A percentile compares a stretch with the other conserved stretches of the same genome.
Evolutionary conservation across 768 basidiomycete genomes (phyloP).

Genomic region (Boletales sp.): DNA sequence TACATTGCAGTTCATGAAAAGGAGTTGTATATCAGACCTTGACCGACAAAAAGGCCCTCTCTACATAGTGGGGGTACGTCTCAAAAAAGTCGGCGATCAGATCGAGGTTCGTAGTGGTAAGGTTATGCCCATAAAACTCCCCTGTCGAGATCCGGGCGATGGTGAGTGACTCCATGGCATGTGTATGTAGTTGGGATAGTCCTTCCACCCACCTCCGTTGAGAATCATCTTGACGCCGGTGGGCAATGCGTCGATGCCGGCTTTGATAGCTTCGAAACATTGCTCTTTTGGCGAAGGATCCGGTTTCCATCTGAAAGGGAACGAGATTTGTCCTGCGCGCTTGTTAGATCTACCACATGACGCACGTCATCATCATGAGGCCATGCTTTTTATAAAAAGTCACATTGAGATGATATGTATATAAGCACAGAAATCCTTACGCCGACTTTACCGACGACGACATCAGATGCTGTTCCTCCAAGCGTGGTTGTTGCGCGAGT

Average conservation of each 20-base stretch:
- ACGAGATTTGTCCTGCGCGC: neutral
- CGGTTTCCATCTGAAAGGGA: conserved; percentile 37
- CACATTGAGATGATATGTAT: neutral
- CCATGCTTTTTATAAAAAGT: conserved; percentile 41
- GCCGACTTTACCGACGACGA: conserved; percentile 36
- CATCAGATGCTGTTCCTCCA: conserved; percentile 35
- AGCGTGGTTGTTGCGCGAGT: conserved; percentile 28
- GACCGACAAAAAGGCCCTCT: conserved; percentile 27
- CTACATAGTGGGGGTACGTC: conserved; percentile 32
- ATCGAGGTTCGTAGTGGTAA: conserved; percentile 39
- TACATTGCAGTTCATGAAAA: neutral
- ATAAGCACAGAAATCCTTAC: conserved; percentile 17
- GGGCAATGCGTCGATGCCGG: conserved; percentile 40
- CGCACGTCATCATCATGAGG: conserved; percentile 56
- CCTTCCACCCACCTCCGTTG: conserved; percentile 39
- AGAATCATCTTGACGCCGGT: conserved; percentile 44
- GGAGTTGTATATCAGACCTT: conserved; percentile 11
- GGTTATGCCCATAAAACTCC: conserved; percentile 39
- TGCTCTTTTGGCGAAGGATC: conserved; percentile 49
- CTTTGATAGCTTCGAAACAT: conserved; percentile 60
- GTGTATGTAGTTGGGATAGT: too few species aligned
- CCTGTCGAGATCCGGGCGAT: too few species aligned
- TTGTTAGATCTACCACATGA: neutral
- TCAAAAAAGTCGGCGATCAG: conserved; percentile 45
- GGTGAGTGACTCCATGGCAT: too few species aligned